Evolutionary conservation across 441 rosid species (phyloP).

Genomic region (Flueggea neowawraea): DNA sequence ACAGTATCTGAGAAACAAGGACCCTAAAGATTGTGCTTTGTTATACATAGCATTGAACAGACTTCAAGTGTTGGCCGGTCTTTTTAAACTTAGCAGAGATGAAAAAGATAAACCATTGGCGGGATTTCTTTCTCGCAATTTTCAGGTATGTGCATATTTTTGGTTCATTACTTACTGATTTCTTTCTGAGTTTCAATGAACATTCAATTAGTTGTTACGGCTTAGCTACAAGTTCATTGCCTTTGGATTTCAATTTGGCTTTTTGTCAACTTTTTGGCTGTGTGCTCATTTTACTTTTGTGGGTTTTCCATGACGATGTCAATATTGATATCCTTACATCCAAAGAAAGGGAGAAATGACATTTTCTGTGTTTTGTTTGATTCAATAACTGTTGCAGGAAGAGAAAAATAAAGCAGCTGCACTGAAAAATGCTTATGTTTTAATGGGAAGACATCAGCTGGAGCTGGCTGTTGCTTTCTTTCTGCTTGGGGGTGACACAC

Average conservation of each 20-base stretch:
- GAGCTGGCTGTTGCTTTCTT: constrained; percentile 94
- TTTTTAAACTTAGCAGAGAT: constrained; percentile 88
- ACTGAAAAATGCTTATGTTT: constrained; percentile 94
- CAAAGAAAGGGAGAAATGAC: background rate
- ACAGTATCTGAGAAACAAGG: constrained; percentile 77
- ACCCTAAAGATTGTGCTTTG: constrained; percentile 94
- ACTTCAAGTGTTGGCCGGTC: constrained; percentile 95
- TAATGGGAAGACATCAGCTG: constrained; percentile 94
- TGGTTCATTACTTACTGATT: background rate
- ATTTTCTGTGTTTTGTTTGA: background rate
- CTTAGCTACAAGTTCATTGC: too few relatives aligned
- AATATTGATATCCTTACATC: constrained; percentile 3
- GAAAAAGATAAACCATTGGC: constrained; percentile 94
- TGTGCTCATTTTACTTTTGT: too few relatives aligned
- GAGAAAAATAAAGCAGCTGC: constrained; percentile 97
- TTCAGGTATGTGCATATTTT: constrained; percentile 59
- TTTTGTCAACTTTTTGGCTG: too few relatives aligned
- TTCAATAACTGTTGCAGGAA: constrained; percentile 47
- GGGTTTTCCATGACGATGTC: background rate
- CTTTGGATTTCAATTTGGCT: too few relatives aligned
- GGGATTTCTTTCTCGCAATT: constrained; percentile 90
- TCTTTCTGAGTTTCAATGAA: background rate
- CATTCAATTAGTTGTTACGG: too few relatives aligned
- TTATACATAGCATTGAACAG: constrained; percentile 84
- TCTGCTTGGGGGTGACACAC: constrained; percentile 92